phyloP scores from a whole-genome alignment of 768 basidiomycete species.

The Lentinula detonsa region DNA sequence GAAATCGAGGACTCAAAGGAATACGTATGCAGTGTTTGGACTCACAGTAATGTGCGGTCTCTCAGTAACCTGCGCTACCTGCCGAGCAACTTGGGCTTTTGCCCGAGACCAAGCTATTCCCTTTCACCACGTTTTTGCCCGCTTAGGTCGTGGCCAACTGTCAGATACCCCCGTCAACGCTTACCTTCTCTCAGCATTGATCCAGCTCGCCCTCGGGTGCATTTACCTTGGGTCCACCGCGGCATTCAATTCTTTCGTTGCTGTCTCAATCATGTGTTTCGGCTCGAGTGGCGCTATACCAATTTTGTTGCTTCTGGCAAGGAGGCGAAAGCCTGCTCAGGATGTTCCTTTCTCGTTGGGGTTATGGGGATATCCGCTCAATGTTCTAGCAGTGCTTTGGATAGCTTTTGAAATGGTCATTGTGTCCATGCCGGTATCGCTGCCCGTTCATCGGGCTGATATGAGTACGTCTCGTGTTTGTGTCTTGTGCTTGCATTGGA shows the following conservation, averaged over 20 bases:
- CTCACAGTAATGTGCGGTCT: conserved; percentile 58
- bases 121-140: conserved; percentile 36
- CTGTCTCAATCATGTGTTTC: conserved; percentile 61
- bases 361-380: conserved; percentile 36
- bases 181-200: conserved; percentile 48
- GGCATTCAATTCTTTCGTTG: conserved; percentile 65
- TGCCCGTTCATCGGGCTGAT: neutral
- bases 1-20: conserved; percentile 1
- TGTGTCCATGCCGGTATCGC: neutral
- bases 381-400: conserved; percentile 37
- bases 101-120: conserved; percentile 64
- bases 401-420: conserved; percentile 11
- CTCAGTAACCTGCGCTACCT: conserved; percentile 61
- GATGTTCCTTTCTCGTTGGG: conserved; percentile 51
- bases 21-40: conserved; percentile 37
- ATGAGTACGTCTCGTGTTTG: neutral
- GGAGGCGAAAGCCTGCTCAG: conserved; percentile 35
- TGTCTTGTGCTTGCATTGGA: neutral
- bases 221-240: conserved; percentile 57
- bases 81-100: conserved; percentile 68
- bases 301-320: conserved; percentile 43
- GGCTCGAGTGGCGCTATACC: conserved; percentile 60
- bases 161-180: conserved; percentile 52
- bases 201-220: conserved; percentile 56
- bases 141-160: conserved; percentile 23